Evolutionary conservation across 2,329 filamentous ascomycete genomes (phyloP).

Genomic region (Chrysoporthe deuterocubensis): DNA sequence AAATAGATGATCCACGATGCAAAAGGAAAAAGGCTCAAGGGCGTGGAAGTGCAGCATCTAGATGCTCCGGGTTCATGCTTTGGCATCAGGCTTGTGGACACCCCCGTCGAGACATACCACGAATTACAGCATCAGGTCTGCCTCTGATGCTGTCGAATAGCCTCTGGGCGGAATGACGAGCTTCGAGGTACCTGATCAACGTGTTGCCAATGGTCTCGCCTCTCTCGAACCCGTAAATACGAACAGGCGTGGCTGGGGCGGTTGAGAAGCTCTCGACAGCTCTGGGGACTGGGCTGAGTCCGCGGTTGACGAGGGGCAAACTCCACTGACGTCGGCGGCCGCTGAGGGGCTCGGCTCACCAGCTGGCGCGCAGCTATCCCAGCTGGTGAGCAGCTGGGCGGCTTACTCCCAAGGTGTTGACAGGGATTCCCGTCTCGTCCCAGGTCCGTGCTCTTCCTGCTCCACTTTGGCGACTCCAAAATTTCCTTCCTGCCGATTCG

Average conservation of each 20-base stretch:
- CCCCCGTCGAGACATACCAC: conserved; percentile 11
- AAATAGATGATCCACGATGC: neutral
- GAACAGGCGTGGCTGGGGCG: conserved; percentile 16
- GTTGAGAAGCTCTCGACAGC: neutral
- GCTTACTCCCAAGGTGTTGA: neutral
- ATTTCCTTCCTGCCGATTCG: conserved; percentile 19
- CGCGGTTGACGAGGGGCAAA: neutral
- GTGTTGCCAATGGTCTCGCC: neutral
- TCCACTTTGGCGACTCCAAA: conserved; percentile 21
- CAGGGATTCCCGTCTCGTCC: conserved; percentile 18
- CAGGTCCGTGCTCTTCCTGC: conserved; percentile 14
- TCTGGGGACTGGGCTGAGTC: conserved; percentile 1
- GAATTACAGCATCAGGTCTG: conserved; percentile 11
- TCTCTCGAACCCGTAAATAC: neutral
- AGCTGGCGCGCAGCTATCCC: neutral
- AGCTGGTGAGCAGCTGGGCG: neutral
- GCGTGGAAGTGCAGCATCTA: too few relatives aligned
- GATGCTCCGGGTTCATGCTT: neutral
- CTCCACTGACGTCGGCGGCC: conserved; percentile 3
- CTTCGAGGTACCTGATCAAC: neutral
- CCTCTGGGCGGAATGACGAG: neutral
- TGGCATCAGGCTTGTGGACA: conserved; percentile 19
- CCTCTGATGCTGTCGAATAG: conserved; percentile 18
- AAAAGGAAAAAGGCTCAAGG: neutral
- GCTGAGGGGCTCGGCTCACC: neutral